A percentile compares a stretch with the other conserved stretches of the same genome.
Evolutionary conservation across 805 yeast genomes (phyloP).

Genomic region (Saturnispora besseyi): DNA sequence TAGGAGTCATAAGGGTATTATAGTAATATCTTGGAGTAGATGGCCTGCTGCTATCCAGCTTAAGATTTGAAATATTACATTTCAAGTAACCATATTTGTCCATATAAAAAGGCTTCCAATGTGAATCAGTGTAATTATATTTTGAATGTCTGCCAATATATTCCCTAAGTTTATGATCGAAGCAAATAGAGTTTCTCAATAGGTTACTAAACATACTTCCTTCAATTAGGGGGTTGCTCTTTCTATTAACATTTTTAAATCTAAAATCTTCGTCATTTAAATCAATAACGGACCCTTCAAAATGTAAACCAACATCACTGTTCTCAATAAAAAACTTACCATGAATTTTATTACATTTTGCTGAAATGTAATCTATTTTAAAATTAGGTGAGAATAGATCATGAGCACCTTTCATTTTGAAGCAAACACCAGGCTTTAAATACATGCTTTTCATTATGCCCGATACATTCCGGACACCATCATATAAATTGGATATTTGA

Average conservation of each 20-base stretch:
- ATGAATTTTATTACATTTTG: neutral
- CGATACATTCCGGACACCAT: neutral
- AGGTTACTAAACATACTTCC: slow-evolving; percentile 25
- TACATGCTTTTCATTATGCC: slow-evolving; percentile 5
- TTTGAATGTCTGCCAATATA: slow-evolving; percentile 21
- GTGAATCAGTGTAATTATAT: slow-evolving; percentile 7
- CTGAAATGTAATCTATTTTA: neutral
- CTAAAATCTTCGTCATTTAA: slow-evolving; percentile 25
- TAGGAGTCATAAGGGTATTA: neutral
- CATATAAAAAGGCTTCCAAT: slow-evolving; percentile 25
- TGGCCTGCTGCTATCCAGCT: neutral
- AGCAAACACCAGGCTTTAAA: slow-evolving; percentile 3
- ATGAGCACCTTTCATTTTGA: slow-evolving; percentile 1
- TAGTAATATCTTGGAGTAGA: neutral
- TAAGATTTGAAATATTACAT: neutral
- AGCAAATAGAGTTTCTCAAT: slow-evolving; percentile 23
- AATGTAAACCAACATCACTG: neutral
- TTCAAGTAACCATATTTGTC: slow-evolving; percentile 23
- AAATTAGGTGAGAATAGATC: slow-evolving; percentile 3
- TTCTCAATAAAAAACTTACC: slow-evolving; percentile 3
- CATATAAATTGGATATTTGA: neutral
- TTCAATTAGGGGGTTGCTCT: slow-evolving; percentile 20
- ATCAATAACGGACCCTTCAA: slow-evolving; percentile 24
- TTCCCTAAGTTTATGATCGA: slow-evolving; percentile 18
- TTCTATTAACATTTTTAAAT: slow-evolving; percentile 11